Evolutionary conservation across 805 yeast genomes (phyloP).

Genomic region (Yarrowia osloensis): DNA sequence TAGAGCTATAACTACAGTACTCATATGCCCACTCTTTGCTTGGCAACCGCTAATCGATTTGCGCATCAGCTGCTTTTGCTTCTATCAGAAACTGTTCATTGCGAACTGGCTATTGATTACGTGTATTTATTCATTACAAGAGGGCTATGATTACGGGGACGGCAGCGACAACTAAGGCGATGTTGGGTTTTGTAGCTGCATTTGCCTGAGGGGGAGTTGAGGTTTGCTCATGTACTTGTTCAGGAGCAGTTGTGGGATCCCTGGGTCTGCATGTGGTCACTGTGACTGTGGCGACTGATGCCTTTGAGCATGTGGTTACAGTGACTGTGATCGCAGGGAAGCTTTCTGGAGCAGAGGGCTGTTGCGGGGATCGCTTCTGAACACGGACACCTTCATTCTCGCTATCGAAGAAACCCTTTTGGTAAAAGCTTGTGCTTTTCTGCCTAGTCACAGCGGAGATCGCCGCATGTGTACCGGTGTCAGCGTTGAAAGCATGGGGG

Average conservation of each 20-base stretch:
- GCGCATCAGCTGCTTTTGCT: too few species aligned
- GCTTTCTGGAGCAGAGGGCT: neutral
- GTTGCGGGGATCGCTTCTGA: neutral
- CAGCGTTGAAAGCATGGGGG: neutral
- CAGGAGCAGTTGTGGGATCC: neutral
- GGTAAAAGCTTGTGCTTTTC: too few species aligned
- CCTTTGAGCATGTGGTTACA: neutral
- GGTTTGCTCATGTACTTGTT: neutral
- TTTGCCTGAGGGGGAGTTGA: neutral
- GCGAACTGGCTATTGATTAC: too few species aligned
- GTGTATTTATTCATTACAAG: neutral
- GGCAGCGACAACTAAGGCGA: neutral
- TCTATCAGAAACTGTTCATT: too few species aligned
- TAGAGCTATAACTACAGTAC: too few species aligned
- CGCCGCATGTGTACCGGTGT: too few species aligned
- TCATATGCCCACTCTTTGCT: too few species aligned
- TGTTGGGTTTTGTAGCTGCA: neutral
- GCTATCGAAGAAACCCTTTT: neutral
- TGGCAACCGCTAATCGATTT: too few species aligned
- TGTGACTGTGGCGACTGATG: neutral
- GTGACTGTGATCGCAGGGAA: neutral
- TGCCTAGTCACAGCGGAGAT: too few species aligned
- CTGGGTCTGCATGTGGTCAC: neutral
- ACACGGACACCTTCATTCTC: neutral
- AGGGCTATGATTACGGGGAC: too few species aligned